Percentiles rank a stretch among this genome's conserved stretches.
Conservation (phyloP, 352 stramenopile species). For the Pythium oligandrum region DNA sequence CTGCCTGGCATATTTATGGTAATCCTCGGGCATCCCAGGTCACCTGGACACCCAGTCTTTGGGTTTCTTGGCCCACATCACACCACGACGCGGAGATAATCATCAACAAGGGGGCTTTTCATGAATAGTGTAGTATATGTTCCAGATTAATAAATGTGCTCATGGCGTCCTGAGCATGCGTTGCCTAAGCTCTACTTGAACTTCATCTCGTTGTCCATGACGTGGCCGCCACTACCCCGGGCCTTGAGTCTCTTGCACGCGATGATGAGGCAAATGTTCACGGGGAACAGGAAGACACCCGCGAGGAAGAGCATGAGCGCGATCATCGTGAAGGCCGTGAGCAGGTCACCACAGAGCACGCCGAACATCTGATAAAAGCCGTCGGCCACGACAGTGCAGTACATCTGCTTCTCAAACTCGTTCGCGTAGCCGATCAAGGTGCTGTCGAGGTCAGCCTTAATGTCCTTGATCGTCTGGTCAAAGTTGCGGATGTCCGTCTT, state of each 20-base stretch:
- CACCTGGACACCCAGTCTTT: too few species aligned
- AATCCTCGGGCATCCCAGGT: too few species aligned
- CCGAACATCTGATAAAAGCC: conserved; percentile 48
- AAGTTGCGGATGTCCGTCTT: conserved; percentile 37
- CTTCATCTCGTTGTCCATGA: conserved; percentile 59
- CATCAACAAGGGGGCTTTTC: too few species aligned
- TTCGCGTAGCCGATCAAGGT: conserved; percentile 48
- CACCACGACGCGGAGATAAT: too few species aligned
- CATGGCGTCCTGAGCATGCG: too few species aligned
- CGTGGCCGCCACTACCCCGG: conserved; percentile 34
- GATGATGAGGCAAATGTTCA: conserved; percentile 71
- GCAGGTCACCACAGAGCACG: conserved; percentile 49
- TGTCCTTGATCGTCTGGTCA: conserved; percentile 30
- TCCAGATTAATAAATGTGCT: too few species aligned
- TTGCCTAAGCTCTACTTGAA: conserved; percentile 31
- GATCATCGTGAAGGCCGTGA: conserved; percentile 70
- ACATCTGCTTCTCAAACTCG: conserved; percentile 55
- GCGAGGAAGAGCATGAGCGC: conserved; percentile 68
- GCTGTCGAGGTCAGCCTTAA: conserved; percentile 33
- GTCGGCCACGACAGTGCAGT: conserved; percentile 51
- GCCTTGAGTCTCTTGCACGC: conserved; percentile 54
- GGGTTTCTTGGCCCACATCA: too few species aligned
- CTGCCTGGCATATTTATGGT: too few species aligned
- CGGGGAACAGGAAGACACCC: conserved; percentile 57
- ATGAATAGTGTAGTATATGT: too few species aligned